Percentiles rank a stretch among this genome's conserved stretches.
Evolutionary conservation across 179 eudicot genomes (phyloP).

Genomic region (Gypsophila paniculata): DNA sequence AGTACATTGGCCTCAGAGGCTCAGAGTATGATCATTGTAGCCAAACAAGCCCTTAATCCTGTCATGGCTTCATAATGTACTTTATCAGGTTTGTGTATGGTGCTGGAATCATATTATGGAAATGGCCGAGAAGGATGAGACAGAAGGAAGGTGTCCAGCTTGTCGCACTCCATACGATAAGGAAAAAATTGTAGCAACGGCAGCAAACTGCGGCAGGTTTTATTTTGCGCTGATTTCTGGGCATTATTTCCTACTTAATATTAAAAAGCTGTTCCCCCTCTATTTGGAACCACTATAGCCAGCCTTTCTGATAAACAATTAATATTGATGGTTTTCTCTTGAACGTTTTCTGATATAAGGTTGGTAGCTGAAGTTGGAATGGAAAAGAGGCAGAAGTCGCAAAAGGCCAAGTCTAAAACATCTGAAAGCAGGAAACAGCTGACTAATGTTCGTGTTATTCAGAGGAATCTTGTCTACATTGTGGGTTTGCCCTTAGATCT

Average conservation of each 20-base stretch:
- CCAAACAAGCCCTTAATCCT: background rate
- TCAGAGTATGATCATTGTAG: too few species aligned
- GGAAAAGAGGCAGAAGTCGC: slow-evolving; percentile 66
- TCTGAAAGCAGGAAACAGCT: slow-evolving; percentile 82
- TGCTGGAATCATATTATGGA: slow-evolving; percentile 99
- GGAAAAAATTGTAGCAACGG: slow-evolving; percentile 68
- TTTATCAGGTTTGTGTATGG: slow-evolving; percentile 86
- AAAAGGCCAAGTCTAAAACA: slow-evolving; percentile 58
- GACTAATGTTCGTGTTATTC: slow-evolving; percentile 82
- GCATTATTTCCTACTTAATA: too few species aligned
- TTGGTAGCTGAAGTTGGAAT: slow-evolving; percentile 55
- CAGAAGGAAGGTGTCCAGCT: slow-evolving; percentile 85
- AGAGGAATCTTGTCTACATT: slow-evolving; percentile 80
- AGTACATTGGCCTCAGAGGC: too few species aligned
- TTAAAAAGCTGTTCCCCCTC: background rate
- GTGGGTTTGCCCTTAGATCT: slow-evolving; percentile 78
- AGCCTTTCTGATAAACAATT: background rate
- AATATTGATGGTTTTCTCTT: background rate
- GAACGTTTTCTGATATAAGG: slow-evolving; percentile 29
- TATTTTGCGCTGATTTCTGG: too few species aligned
- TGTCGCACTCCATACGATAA: slow-evolving; percentile 79
- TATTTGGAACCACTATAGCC: background rate
- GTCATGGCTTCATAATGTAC: background rate
- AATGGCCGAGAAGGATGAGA: slow-evolving; percentile 89
- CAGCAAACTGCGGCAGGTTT: slow-evolving; percentile 58